Evolutionary conservation across 192 early-diverging fungal genomes (phyloP).

Genomic region (Coemansia sp.): DNA sequence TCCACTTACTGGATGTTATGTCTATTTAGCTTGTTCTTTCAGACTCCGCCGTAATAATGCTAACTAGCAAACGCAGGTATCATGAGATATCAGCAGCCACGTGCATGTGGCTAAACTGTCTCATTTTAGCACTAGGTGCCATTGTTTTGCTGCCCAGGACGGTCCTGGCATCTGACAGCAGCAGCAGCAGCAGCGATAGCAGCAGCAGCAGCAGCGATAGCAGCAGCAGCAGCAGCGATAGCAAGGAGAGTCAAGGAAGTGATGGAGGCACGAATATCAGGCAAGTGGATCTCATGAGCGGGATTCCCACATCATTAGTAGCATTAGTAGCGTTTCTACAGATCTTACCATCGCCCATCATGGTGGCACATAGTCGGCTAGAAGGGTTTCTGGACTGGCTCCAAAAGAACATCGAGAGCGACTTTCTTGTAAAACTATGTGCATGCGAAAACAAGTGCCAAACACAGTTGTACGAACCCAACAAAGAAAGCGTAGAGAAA

Average conservation of each 20-base stretch:
- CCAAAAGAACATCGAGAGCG: constrained; percentile 3
- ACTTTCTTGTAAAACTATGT: constrained; percentile 24
- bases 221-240: not conserved
- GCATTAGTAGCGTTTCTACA: constrained; percentile 21
- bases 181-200: too few species aligned
- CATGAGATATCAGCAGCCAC: too few species aligned
- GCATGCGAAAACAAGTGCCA: constrained; percentile 20
- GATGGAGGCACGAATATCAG: not conserved
- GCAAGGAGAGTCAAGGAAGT: too few species aligned
- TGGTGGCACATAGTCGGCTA: constrained; percentile 6
- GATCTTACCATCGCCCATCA: constrained; percentile 19
- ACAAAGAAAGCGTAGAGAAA: constrained; percentile 3
- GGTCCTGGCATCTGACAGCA: too few species aligned
- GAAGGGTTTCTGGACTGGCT: constrained; percentile 25
- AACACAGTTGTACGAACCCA: constrained; percentile 21
- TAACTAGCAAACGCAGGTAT: too few species aligned
- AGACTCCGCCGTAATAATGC: too few species aligned
- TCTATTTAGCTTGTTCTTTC: not conserved
- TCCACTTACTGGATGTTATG: not conserved
- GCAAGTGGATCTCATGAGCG: constrained; percentile 38
- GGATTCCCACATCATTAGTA: constrained; percentile 3
- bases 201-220: too few species aligned
- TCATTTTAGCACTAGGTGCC: too few species aligned
- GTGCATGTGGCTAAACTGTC: too few species aligned
- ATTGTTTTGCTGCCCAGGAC: too few species aligned